Conservation (phyloP, 2,329 filamentous ascomycete genomes). For the Sporothrix pallida region DNA sequence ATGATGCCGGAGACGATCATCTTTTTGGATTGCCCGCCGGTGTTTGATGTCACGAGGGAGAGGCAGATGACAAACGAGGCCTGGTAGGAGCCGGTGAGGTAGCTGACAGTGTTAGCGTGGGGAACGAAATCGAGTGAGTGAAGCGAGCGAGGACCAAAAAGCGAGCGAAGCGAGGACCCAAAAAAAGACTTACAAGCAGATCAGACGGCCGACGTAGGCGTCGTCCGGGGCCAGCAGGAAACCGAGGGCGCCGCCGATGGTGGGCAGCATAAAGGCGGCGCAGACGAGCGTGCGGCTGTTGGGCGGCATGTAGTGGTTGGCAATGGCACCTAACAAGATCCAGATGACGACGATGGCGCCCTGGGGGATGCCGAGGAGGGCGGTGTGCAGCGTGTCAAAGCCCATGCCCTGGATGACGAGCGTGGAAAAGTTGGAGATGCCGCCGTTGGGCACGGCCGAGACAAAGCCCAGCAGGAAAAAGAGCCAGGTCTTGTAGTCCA, state of each 20-base stretch:
- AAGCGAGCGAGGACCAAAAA: background rate
- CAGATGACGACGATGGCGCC: background rate
- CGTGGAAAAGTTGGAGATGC: conserved; percentile 10
- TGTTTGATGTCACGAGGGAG: background rate
- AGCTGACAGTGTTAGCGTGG: background rate
- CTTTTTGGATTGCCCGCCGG: conserved; percentile 6
- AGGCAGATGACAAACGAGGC: conserved; percentile 4
- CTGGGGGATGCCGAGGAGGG: background rate
- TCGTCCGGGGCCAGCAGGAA: background rate
- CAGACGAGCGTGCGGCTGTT: conserved; percentile 2
- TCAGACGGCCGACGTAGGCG: background rate
- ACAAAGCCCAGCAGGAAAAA: conserved; percentile 1
- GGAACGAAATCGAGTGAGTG: background rate
- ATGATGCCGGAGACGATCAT: background rate
- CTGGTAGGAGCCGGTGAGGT: conserved; percentile 3
- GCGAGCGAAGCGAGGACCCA: background rate
- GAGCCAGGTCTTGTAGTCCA: conserved; percentile 5
- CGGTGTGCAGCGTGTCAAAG: conserved; percentile 4
- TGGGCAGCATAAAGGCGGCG: conserved; percentile 6
- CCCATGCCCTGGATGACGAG: conserved; percentile 12
- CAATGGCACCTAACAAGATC: background rate
- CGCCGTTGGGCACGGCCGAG: conserved; percentile 4
- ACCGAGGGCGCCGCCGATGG: background rate
- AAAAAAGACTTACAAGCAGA: background rate
- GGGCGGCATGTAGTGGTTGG: conserved; percentile 10